phyloP scores from a whole-genome alignment of 2,329 filamentous ascomycete genomes.

The Calonectria pseudoturangicola region DNA sequence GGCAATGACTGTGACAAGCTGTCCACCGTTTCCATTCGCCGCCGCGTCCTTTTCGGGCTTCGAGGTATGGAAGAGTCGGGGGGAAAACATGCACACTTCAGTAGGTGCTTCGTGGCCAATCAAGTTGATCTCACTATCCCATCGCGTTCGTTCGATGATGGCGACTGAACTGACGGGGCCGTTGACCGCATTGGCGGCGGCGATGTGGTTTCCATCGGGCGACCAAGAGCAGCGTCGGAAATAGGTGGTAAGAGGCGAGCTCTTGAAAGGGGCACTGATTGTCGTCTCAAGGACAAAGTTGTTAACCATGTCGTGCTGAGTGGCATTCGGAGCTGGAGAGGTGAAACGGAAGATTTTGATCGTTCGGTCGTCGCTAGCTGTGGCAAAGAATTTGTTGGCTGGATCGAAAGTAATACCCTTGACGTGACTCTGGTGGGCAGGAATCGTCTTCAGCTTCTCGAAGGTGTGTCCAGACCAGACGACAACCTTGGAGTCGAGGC shows the following conservation, averaged over 20 bases:
- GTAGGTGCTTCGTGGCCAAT: constrained; percentile 98
- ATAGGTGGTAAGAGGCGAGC: constrained; percentile 96
- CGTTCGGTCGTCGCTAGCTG: constrained; percentile 95
- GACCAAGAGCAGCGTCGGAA: constrained; percentile 98
- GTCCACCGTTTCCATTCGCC: constrained; percentile 64
- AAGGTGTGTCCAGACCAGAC: constrained; percentile 99
- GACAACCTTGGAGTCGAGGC: constrained; percentile 97
- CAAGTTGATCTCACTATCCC: constrained; percentile 97
- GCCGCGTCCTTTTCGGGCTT: constrained; percentile 75
- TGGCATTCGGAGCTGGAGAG: constrained; percentile 91
- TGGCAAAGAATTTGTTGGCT: constrained; percentile 99
- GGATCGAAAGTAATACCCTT: constrained; percentile 99
- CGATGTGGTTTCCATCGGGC: constrained; percentile 96
- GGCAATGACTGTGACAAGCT: constrained; percentile 92
- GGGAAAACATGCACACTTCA: constrained; percentile 98
- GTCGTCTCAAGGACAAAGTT: constrained; percentile 98
- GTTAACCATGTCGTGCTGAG: constrained; percentile 94
- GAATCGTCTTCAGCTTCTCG: constrained; percentile 95
- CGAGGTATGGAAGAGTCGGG: constrained; percentile 86
- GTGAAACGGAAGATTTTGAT: constrained; percentile 98
- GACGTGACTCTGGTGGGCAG: constrained; percentile 96
- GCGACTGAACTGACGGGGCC: constrained; percentile 97
- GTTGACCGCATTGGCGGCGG: constrained; percentile 96
- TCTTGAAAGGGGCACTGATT: constrained; percentile 89
- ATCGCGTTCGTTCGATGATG: constrained; percentile 92